A percentile compares a stretch with the other conserved stretches of the same genome.
Conservation (phyloP, 805 yeast species). For the Wickerhamomyces queroliae region DNA sequence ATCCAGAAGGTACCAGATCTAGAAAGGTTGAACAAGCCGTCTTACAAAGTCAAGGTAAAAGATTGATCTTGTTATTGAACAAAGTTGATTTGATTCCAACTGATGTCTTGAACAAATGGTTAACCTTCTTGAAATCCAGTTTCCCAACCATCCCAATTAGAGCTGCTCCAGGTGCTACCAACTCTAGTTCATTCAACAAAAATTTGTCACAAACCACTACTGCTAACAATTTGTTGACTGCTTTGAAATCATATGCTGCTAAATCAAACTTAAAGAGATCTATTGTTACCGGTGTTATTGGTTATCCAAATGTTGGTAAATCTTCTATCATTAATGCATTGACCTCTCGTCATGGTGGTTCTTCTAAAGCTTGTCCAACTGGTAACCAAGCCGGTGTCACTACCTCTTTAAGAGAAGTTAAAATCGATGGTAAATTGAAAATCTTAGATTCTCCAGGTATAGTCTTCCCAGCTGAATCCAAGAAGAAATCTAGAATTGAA, state of each 20-base stretch:
- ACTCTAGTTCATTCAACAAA: slow-evolving; percentile 64
- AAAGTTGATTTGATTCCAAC: slow-evolving; percentile 93
- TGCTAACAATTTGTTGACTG: slow-evolving; percentile 65
- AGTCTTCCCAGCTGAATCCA: slow-evolving; percentile 75
- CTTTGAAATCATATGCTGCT: slow-evolving; percentile 80
- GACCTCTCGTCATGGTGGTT: slow-evolving; percentile 71
- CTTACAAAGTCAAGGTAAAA: slow-evolving; percentile 69
- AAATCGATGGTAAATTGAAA: slow-evolving; percentile 83
- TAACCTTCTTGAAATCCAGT: slow-evolving; percentile 65
- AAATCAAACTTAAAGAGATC: slow-evolving; percentile 84
- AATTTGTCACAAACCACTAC: slow-evolving; percentile 67
- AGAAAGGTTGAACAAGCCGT: slow-evolving; percentile 88
- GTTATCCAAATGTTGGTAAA: slow-evolving; percentile 97
- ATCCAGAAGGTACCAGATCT: slow-evolving; percentile 93
- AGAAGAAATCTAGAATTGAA: slow-evolving; percentile 46
- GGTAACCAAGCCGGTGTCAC: slow-evolving; percentile 99
- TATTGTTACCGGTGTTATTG: slow-evolving; percentile 90
- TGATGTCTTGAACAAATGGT: slow-evolving; percentile 78
- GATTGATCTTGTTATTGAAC: slow-evolving; percentile 81
- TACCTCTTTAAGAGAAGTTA: slow-evolving; percentile 84
- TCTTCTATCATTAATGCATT: slow-evolving; percentile 90
- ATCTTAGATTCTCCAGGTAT: slow-evolving; percentile 96
- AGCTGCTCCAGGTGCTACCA: slow-evolving; percentile 72
- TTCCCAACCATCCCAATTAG: slow-evolving; percentile 92
- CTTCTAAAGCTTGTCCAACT: slow-evolving; percentile 81